phyloP scores from a whole-genome alignment of 192 early-diverging fungal genomes.

The Podila epigama region DNA sequence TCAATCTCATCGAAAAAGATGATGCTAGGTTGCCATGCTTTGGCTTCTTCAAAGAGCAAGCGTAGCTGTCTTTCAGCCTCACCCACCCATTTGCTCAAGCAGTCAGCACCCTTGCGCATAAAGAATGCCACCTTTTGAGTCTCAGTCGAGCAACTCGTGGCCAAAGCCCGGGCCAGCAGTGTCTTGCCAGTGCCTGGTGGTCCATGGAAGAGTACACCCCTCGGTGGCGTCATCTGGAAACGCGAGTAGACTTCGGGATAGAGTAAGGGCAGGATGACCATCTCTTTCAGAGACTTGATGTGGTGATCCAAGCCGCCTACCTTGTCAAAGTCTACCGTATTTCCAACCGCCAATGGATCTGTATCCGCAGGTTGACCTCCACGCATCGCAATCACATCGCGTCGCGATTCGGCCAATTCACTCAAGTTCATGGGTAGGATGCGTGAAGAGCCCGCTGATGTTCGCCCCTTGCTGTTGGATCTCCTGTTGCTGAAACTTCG shows the following conservation, averaged over 20 bases:
- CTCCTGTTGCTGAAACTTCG: constrained; percentile 30
- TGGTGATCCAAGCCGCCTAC: constrained; percentile 61
- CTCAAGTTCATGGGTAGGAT: constrained; percentile 48
- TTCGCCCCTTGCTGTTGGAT: constrained; percentile 15
- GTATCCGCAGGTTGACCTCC: constrained; percentile 26
- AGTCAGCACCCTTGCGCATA: constrained; percentile 75
- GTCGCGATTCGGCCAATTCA: constrained; percentile 34
- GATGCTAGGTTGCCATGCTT: constrained; percentile 71
- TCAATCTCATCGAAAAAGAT: constrained; percentile 89
- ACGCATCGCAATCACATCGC: constrained; percentile 37
- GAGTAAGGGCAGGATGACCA: constrained; percentile 77
- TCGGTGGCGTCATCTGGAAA: constrained; percentile 65
- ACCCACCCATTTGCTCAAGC: constrained; percentile 79
- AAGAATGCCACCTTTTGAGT: constrained; percentile 70
- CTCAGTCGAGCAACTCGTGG: constrained; percentile 51
- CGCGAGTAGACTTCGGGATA: constrained; percentile 71
- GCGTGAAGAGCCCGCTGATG: constrained; percentile 28
- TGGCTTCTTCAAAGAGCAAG: constrained; percentile 74
- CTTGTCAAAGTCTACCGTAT: constrained; percentile 50
- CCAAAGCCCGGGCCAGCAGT: constrained; percentile 62
- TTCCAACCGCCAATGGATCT: constrained; percentile 35
- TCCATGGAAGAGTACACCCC: constrained; percentile 77
- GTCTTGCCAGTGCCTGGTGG: constrained; percentile 80
- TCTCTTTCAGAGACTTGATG: constrained; percentile 74
- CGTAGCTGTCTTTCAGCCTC: constrained; percentile 73